Conservation (phyloP, 2,329 filamentous ascomycete genomes). For the Chaetomiaceae sp. region DNA sequence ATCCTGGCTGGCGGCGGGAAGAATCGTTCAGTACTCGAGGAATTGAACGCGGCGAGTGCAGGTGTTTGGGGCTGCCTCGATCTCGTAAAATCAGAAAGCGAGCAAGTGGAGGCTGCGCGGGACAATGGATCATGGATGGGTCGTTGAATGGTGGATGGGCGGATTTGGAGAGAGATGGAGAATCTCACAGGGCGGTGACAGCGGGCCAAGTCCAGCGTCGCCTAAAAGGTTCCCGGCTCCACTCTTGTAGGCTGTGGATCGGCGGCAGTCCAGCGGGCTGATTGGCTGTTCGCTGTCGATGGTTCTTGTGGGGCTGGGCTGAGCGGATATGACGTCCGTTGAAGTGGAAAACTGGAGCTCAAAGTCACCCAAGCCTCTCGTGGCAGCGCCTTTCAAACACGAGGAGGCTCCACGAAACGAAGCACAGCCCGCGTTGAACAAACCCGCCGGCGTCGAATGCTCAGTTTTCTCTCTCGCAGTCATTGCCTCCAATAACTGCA, state of each 20-base stretch:
- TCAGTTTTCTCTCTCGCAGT: no score
- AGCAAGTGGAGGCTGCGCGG: not conserved
- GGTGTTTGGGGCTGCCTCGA: not conserved
- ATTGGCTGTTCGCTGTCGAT: constrained; percentile 1
- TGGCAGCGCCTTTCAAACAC: not conserved
- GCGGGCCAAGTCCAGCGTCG: not conserved
- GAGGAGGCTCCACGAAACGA: not conserved
- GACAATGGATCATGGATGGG: no score
- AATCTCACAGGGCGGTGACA: not conserved
- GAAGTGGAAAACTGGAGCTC: not conserved
- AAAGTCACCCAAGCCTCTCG: not conserved
- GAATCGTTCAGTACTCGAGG: not conserved
- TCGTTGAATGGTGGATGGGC: not conserved
- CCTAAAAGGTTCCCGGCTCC: no score
- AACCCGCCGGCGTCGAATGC: no score
- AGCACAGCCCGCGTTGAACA: not conserved
- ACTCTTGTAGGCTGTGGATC: not conserved
- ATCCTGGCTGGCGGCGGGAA: not conserved
- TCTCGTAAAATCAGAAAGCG: constrained; percentile 8
- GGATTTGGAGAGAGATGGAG: not conserved
- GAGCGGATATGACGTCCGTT: constrained; percentile 1
- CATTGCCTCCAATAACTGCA: not conserved
- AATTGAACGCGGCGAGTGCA: not conserved
- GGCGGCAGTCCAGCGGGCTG: constrained; percentile 2
- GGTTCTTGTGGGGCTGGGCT: not conserved